Evolutionary conservation across 2,329 filamentous ascomycete genomes (phyloP).

Genomic region (Aspergillus intermedius): DNA sequence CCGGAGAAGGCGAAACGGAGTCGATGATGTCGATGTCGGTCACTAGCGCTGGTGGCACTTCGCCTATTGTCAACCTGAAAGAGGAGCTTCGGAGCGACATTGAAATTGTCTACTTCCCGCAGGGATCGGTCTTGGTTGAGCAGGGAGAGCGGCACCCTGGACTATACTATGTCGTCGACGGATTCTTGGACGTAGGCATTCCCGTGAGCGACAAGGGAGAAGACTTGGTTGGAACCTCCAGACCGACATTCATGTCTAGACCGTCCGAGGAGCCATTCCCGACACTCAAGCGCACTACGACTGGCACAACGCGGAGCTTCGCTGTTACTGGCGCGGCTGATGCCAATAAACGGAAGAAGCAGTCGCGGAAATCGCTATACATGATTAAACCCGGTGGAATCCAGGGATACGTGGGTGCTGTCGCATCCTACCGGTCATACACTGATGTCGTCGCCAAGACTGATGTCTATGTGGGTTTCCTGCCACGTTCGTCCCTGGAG

Average conservation of each 20-base stretch:
- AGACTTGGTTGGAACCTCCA: conserved; percentile 32
- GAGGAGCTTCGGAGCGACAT: conserved; percentile 86
- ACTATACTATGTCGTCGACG: conserved; percentile 94
- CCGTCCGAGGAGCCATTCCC: conserved; percentile 36
- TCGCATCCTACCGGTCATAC: conserved; percentile 92
- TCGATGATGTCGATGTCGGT: conserved; percentile 66
- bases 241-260: conserved; percentile 16
- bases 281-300: conserved; percentile 40
- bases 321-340: conserved; percentile 22
- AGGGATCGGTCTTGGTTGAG: conserved; percentile 89
- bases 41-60: conserved; percentile 55
- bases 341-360: conserved; percentile 28
- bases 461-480: conserved; percentile 93
- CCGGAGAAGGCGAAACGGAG: conserved; percentile 73
- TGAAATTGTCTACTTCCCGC: conserved; percentile 95
- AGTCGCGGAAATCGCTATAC: conserved; percentile 66
- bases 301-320: conserved; percentile 28
- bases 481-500: conserved; percentile 78
- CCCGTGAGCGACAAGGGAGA: conserved; percentile 57
- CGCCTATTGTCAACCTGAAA: conserved; percentile 59
- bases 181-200: conserved; percentile 91
- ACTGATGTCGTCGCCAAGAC: conserved; percentile 97
- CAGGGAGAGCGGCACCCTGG: conserved; percentile 96
- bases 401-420: conserved; percentile 87
- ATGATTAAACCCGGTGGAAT: conserved; percentile 91